These are phyloP conservation scores for Amanita pseudoporphyria DNA, from an alignment of 768 basidiomycete species.

Conservation along the genomic window DNA sequence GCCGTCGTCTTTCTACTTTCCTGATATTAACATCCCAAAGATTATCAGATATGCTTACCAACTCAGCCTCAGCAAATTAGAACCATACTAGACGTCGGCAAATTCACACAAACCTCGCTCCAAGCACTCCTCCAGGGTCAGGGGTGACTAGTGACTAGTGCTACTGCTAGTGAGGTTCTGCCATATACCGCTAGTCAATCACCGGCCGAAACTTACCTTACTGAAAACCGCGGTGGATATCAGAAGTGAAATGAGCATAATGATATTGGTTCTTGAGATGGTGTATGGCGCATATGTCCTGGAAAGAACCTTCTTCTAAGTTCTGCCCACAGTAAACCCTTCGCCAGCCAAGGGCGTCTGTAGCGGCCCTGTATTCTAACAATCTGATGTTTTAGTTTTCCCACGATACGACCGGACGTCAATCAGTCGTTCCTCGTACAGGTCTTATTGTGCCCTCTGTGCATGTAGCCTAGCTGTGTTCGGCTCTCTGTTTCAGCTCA, in stretches of 20 bases:
- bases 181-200: not conserved
- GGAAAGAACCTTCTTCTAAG: not conserved
- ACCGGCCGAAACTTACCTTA: not conserved
- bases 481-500: too few relatives aligned
- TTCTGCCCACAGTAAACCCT: not conserved
- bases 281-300: not conserved
- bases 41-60: constrained; percentile 1
- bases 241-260: not conserved
- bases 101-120: not conserved
- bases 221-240: not conserved
- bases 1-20: not conserved
- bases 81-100: not conserved
- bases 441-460: not conserved
- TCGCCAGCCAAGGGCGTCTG: not conserved
- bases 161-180: too few relatives aligned
- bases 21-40: not conserved
- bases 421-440: not conserved
- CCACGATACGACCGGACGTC: not conserved
- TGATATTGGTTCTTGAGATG: not conserved
- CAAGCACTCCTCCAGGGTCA: not conserved
- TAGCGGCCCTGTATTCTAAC: not conserved
- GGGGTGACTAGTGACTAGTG: not conserved
- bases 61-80: not conserved
- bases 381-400: not conserved
- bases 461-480: not conserved